These are phyloP conservation scores for Pleurotus platypus DNA, from an alignment of 768 basidiomycete genomes.

Conservation along the genomic window DNA sequence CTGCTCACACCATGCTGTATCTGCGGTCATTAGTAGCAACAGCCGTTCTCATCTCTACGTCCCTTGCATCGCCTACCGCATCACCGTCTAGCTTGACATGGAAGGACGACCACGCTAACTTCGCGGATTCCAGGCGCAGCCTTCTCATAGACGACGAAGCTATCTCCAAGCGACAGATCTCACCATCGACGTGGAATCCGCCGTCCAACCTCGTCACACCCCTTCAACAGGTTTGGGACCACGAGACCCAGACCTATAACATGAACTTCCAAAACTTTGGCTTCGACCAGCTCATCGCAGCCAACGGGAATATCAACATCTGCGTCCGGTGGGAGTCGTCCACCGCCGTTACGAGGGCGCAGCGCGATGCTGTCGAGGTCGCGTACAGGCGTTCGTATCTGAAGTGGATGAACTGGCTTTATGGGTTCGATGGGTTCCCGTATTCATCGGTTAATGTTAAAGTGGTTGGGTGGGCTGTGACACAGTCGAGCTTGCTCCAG, in stretches of 20 bases:
- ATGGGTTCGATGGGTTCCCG: neutral
- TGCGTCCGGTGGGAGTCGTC: neutral
- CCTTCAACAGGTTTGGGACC: neutral
- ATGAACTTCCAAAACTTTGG: neutral
- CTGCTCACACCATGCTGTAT: too few relatives aligned
- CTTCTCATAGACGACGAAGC: neutral
- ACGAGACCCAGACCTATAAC: neutral
- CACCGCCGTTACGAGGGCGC: neutral
- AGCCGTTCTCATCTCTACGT: neutral
- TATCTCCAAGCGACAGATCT: neutral
- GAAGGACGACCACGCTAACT: neutral
- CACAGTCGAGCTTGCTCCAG: neutral
- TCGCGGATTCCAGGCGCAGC: neutral
- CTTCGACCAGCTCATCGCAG: neutral
- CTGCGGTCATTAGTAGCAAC: neutral
- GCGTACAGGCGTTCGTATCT: neutral
- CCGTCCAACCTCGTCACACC: neutral
- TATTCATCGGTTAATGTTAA: neutral
- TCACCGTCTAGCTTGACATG: neutral
- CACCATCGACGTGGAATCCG: neutral
- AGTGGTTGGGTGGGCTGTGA: neutral
- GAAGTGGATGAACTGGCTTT: neutral
- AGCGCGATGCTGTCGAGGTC: neutral
- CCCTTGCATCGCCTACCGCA: neutral
- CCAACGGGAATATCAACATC: neutral